Conservation (phyloP, 129 eudicot species). For the Flaveria robusta region DNA sequence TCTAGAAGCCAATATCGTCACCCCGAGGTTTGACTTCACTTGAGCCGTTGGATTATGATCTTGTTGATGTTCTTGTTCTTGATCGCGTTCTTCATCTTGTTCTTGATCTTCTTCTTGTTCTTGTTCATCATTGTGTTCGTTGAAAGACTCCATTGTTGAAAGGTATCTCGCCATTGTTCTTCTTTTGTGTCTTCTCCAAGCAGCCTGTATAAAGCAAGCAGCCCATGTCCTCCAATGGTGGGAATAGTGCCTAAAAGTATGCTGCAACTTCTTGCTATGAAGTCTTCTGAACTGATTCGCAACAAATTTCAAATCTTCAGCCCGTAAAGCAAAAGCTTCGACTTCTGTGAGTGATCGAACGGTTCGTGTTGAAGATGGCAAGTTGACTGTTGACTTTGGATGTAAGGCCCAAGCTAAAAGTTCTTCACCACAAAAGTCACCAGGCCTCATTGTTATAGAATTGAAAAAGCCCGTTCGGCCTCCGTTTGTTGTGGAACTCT, state of each 20-base stretch:
- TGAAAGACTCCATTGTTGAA: conserved; percentile 66
- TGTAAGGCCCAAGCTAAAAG: conserved; percentile 96
- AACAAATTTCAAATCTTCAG: conserved; percentile 90
- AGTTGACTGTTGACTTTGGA: conserved; percentile 78
- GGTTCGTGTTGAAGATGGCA: conserved; percentile 94
- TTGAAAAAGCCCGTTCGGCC: conserved; percentile 97
- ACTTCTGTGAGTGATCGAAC: conserved; percentile 88
- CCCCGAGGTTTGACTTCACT: conserved; percentile 59
- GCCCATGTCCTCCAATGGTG: conserved; percentile 99
- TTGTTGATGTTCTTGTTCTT: conserved; percentile 33
- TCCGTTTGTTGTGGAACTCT: conserved; percentile 95
- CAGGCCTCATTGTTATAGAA: conserved; percentile 71
- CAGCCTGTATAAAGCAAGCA: conserved; percentile 95
- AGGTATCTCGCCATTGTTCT: conserved; percentile 66
- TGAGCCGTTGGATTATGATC: conserved; percentile 31
- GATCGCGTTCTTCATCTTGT: conserved; percentile 42
- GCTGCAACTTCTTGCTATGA: conserved; percentile 94
- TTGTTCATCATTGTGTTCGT: conserved; percentile 38
- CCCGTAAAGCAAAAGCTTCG: conserved; percentile 90
- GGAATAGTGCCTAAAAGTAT: conserved; percentile 89
- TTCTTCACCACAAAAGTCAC: conserved; percentile 97
- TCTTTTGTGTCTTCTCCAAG: conserved; percentile 87
- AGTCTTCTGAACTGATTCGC: conserved; percentile 92
- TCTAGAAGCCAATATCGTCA: conserved; percentile 83
- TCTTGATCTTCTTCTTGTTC: conserved; percentile 26